phyloP scores from a whole-genome alignment of 805 yeast species.

The Ascoidea asiatica region DNA sequence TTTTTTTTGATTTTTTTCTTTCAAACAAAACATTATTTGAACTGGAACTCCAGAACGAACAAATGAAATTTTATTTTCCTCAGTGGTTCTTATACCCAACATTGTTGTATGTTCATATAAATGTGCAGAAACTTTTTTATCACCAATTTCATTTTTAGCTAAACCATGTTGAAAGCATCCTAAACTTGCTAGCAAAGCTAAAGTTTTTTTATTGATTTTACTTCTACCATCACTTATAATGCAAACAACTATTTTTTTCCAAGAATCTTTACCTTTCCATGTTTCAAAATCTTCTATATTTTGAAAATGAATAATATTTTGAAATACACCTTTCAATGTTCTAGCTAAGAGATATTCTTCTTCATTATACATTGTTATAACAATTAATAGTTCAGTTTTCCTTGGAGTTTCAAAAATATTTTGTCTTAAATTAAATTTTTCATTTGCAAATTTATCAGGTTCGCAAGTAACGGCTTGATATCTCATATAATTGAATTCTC shows the following conservation, averaged over 20 bases:
- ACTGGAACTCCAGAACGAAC: constrained; percentile 66
- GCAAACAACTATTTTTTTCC: constrained; percentile 88
- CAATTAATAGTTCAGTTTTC: constrained; percentile 60
- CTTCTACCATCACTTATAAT: constrained; percentile 88
- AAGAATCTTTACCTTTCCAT: constrained; percentile 95
- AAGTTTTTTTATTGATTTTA: constrained; percentile 66
- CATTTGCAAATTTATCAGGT: constrained; percentile 52
- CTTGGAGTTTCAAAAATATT: constrained; percentile 69
- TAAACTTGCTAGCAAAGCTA: constrained; percentile 68
- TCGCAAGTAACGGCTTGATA: constrained; percentile 93
- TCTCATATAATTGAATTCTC: constrained; percentile 77
- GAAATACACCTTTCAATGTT: constrained; percentile 83
- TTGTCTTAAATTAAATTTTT: constrained; percentile 71
- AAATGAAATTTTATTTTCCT: constrained; percentile 50
- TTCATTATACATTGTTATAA: constrained; percentile 86
- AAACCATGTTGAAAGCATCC: constrained; percentile 95
- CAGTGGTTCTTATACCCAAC: constrained; percentile 66
- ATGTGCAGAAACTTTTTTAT: constrained; percentile 69
- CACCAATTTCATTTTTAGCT: constrained; percentile 84
- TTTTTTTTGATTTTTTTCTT: constrained; percentile 80
- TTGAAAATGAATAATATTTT: constrained; percentile 66
- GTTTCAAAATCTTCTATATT: constrained; percentile 59
- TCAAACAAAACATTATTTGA: constrained; percentile 78
- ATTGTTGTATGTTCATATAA: constrained; percentile 88
- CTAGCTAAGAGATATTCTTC: constrained; percentile 70